Conservation (phyloP, 176 grass and related monocot species). For the Rhynchospora pubera region DNA sequence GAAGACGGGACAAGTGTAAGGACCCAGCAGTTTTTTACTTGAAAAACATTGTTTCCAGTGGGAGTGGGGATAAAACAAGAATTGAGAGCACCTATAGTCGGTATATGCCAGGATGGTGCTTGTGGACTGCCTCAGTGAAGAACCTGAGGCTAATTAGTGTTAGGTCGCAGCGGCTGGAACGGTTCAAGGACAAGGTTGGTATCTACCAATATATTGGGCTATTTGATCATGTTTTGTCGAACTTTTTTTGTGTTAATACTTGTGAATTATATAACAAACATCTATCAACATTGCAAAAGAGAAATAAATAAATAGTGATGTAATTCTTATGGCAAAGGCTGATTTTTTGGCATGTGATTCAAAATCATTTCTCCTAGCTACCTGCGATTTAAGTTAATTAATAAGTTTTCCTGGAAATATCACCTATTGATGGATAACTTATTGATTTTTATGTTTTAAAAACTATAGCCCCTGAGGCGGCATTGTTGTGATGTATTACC, state of each 20-base stretch:
- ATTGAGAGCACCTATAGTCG: slow-evolving; percentile 55
- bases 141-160: slow-evolving; percentile 46
- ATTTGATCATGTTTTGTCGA: not conserved
- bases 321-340: not conserved
- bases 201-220: not conserved
- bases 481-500: slow-evolving; percentile 80
- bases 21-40: slow-evolving; percentile 59
- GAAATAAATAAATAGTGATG: not conserved
- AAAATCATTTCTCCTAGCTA: not conserved
- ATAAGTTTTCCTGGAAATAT: not conserved
- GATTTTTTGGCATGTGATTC: not conserved
- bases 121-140: slow-evolving; percentile 23
- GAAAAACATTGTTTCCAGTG: slow-evolving; percentile 24
- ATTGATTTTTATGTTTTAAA: slow-evolving; percentile 11
- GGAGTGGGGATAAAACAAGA: slow-evolving; percentile 26
- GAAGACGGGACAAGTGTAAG: slow-evolving; percentile 55
- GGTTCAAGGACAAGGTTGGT: slow-evolving; percentile 57
- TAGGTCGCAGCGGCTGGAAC: slow-evolving; percentile 31
- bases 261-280: not conserved
- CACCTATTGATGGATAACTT: not conserved
- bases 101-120: slow-evolving; percentile 40
- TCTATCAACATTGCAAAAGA: not conserved
- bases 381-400: not conserved
- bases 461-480: slow-evolving; percentile 56
- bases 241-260: not conserved